Percentiles rank a stretch among this genome's conserved stretches.
Conservation (phyloP, 225 moss, liverwort and hornwort genomes). For the Marchantia paleacea region DNA sequence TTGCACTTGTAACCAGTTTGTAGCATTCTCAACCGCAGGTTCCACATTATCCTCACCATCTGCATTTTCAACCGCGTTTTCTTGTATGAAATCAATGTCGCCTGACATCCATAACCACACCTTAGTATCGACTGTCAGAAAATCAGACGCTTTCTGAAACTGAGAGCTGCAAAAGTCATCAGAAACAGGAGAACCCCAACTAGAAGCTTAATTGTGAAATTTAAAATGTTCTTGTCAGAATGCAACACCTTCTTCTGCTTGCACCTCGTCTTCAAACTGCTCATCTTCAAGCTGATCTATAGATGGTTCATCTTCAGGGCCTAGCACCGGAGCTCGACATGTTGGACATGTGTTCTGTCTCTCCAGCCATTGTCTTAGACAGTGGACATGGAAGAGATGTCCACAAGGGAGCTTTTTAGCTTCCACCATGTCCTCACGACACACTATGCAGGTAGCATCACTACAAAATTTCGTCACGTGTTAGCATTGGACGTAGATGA, state of each 20-base stretch:
- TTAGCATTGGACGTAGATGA: background rate
- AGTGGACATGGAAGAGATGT: constrained; percentile 88
- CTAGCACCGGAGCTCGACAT: constrained; percentile 80
- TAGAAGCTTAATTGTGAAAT: background rate
- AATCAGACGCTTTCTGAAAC: background rate
- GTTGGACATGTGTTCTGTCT: constrained; percentile 95
- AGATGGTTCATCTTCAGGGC: constrained; percentile 53
- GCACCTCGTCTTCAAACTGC: constrained; percentile 11
- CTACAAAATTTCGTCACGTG: constrained; percentile 23
- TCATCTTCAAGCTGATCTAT: constrained; percentile 34
- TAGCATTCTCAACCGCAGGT: constrained; percentile 36
- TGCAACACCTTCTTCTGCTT: constrained; percentile 16
- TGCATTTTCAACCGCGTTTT: background rate
- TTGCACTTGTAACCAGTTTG: constrained; percentile 39
- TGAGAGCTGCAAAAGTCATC: background rate
- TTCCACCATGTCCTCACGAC: constrained; percentile 88
- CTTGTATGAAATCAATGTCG: constrained; percentile 1
- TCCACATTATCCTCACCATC: constrained; percentile 39
- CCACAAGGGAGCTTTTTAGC: constrained; percentile 92
- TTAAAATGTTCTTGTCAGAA: background rate
- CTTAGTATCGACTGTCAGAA: background rate
- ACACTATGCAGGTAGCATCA: constrained; percentile 92
- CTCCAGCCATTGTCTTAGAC: constrained; percentile 89
- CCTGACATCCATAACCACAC: background rate
- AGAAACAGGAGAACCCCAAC: background rate